Conservation (phyloP, 306 rosid species). For the Dicorynia guianensis region DNA sequence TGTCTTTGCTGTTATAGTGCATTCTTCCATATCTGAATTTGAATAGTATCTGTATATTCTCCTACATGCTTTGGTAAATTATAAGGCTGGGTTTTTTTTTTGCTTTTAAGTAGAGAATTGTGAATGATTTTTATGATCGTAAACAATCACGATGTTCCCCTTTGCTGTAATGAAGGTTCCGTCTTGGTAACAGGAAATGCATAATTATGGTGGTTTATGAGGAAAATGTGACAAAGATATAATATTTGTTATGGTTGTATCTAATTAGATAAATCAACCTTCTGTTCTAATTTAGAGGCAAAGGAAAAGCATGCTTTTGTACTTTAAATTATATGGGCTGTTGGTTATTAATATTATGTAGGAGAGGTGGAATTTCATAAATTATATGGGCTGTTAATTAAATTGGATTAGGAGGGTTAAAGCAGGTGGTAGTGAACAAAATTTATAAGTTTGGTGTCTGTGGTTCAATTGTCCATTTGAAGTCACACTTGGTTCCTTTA, state of each 20-base stretch:
- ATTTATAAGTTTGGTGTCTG: neutral
- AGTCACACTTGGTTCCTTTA: neutral
- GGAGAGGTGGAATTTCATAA: neutral
- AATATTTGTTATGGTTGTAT: neutral
- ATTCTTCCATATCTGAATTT: too few species aligned
- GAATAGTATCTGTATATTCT: too few species aligned
- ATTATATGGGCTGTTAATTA: neutral
- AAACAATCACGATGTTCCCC: too few species aligned
- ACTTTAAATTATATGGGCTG: neutral
- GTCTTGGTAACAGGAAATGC: neutral
- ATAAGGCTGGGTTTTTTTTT: too few species aligned
- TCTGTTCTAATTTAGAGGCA: neutral
- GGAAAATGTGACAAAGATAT: slow-evolving; percentile 3
- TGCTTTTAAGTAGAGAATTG: too few species aligned
- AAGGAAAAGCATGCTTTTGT: slow-evolving; percentile 25
- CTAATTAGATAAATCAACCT: neutral
- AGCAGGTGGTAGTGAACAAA: neutral
- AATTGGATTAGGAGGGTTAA: neutral
- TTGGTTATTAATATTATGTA: neutral
- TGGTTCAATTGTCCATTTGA: neutral
- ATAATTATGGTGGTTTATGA: neutral
- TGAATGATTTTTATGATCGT: too few species aligned
- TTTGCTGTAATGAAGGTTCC: too few species aligned
- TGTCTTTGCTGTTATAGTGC: neutral
- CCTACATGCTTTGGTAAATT: too few species aligned